Conservation (phyloP, 2,329 filamentous ascomycete genomes). For the Cryphonectria japonica region DNA sequence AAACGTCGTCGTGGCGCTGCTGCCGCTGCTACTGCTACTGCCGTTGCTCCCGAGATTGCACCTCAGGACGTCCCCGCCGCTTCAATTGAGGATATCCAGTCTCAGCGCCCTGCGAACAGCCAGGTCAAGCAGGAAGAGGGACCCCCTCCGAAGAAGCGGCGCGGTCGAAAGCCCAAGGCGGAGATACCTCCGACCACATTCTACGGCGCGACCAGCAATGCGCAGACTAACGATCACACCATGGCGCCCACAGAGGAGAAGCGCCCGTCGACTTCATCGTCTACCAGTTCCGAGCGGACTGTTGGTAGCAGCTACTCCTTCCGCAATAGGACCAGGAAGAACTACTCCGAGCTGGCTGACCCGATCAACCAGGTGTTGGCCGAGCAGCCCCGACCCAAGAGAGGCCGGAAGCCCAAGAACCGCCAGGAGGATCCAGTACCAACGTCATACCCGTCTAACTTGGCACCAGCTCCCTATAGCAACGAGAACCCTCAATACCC, state of each 20-base stretch:
- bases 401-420: conserved; percentile 29
- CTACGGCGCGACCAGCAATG: conserved; percentile 37
- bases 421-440: conserved; percentile 22
- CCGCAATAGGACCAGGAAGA: conserved; percentile 58
- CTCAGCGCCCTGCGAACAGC: background rate
- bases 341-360: conserved; percentile 55
- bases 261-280: conserved; percentile 57
- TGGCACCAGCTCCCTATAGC: background rate
- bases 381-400: conserved; percentile 41
- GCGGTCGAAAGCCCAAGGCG: conserved; percentile 25
- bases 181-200: conserved; percentile 36
- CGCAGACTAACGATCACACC: conserved; percentile 39
- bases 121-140: conserved; percentile 26
- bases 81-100: conserved; percentile 22
- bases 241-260: conserved; percentile 49
- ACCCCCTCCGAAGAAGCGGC: conserved; percentile 31
- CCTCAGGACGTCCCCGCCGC: conserved; percentile 19
- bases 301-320: conserved; percentile 57
- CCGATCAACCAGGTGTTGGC: conserved; percentile 44
- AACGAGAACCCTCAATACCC: background rate
- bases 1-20: conserved; percentile 26
- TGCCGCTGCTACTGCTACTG: background rate
- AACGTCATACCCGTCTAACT: conserved; percentile 24
- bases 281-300: conserved; percentile 54
- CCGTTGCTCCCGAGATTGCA: conserved; percentile 1